Evolutionary conservation across 2,329 filamentous ascomycete species (phyloP), one percentile per base, ranked within the genome.

Genomic region (Calonectria henricotiae): DNA sequence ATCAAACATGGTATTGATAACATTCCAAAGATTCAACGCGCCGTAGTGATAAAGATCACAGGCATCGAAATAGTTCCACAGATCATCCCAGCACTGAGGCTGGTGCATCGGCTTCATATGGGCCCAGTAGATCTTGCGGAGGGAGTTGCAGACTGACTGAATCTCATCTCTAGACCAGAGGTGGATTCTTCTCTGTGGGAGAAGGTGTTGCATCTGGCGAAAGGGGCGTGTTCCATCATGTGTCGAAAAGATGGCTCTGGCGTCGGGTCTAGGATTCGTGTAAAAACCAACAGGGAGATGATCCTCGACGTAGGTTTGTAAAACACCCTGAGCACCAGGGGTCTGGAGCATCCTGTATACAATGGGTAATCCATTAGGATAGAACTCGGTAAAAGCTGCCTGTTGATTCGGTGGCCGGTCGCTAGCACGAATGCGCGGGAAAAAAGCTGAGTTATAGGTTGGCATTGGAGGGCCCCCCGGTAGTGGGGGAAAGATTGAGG

Each of bases 1-100:
- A 17, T 80, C 79, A 46, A 75, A 77, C 1, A 88, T 75, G 9
- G 82, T 80, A 35, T 83, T 81, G 51, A 87, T 73, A 39, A 88
- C 80, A 30, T 84, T 85, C 83, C 83, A 86, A 13, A 88, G 78
- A 70, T 89, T 89, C 70, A 83, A 78, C 0, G 83, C 84, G 8
- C 87, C 87, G 13, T 83, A 79, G 41, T 80, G 58, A 75, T 86
- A 89, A 32, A 89, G 78, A 61, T 89, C 87, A 11, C 77, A 68
- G 1, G 82, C 80, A 71, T 89, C 87, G 58, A 86, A 89, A 72
- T 85, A 88, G 2, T 77, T 73, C 79, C 84, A 87, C 25, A 89
- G 76, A 30, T 86, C 83, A 41, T 82, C 80, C 77, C 82, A 85
- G 70, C 66, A 78, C 32, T 76, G 17, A 2, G 79, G 80, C 23